phyloP scores from a whole-genome alignment of 2,329 filamentous ascomycete species.

The Chaetomium olivaceum region DNA sequence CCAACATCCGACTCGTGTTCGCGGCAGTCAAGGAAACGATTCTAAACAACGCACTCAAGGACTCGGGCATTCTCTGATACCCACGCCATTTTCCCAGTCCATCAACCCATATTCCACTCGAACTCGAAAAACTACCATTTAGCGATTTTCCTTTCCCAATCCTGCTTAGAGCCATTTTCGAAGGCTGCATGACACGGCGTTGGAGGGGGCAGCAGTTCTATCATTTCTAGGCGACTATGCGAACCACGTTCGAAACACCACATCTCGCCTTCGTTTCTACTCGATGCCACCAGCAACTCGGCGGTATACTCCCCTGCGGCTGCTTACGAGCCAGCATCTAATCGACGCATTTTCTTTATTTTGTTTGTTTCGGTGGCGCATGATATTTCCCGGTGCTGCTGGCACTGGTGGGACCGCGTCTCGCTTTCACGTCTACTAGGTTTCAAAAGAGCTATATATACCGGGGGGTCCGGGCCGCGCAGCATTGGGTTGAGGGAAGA shows the following conservation, averaged over 20 bases:
- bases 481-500: not conserved
- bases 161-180: slow-evolving; percentile 25
- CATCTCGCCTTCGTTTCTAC: not conserved
- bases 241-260: not conserved
- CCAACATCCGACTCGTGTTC: slow-evolving; percentile 96
- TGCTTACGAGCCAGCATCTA: not conserved
- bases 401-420: slow-evolving; percentile 7
- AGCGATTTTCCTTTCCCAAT: slow-evolving; percentile 19
- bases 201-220: slow-evolving; percentile 18
- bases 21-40: slow-evolving; percentile 99
- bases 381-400: slow-evolving; percentile 2
- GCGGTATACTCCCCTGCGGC: not conserved
- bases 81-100: not conserved
- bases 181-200: slow-evolving; percentile 32
- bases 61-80: slow-evolving; percentile 86
- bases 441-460: not conserved
- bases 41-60: slow-evolving; percentile 94
- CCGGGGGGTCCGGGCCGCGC: not conserved
- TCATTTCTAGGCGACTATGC: not conserved
- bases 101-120: slow-evolving; percentile 6
- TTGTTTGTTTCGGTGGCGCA: slow-evolving; percentile 12
- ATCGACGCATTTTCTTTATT: not conserved
- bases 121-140: slow-evolving; percentile 1
- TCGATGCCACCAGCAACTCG: too few species aligned
- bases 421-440: not conserved